Evolutionary conservation across 164 flowering plant species (phyloP).

Genomic region (Vitis rotundifolia): DNA sequence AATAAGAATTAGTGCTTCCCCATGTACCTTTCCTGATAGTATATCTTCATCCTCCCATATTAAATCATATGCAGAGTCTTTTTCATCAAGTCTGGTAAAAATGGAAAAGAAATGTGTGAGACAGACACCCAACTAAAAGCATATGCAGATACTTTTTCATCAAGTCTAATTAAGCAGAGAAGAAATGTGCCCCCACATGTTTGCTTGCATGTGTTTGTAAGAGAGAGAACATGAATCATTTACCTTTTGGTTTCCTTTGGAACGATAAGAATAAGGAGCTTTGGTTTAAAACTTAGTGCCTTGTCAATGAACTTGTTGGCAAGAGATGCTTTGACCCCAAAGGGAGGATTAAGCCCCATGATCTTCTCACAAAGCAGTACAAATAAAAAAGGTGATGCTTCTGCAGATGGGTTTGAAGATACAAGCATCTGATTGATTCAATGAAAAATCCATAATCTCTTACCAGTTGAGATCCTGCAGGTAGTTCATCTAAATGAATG

Average conservation of each 20-base stretch:
- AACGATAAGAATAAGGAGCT: slow-evolving; percentile 83
- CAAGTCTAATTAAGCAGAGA: slow-evolving; percentile 14
- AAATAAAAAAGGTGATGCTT: not conserved
- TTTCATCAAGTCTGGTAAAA: slow-evolving; percentile 61
- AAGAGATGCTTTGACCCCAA: slow-evolving; percentile 67
- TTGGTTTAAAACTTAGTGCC: slow-evolving; percentile 89
- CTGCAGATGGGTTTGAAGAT: not conserved
- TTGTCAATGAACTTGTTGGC: slow-evolving; percentile 80
- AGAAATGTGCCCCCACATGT: no score
- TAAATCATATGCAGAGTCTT: slow-evolving; percentile 52
- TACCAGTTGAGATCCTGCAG: slow-evolving; percentile 14
- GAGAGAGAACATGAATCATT: not conserved
- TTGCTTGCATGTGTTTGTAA: no score
- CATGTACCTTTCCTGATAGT: slow-evolving; percentile 65
- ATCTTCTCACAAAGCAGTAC: slow-evolving; percentile 40
- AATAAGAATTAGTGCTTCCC: not conserved
- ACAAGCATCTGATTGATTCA: not conserved
- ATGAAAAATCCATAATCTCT: not conserved
- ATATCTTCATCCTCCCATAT: slow-evolving; percentile 65
- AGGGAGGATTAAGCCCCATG: slow-evolving; percentile 93
- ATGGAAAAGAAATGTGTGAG: not conserved
- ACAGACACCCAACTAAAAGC: slow-evolving; percentile 15
- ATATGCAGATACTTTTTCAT: slow-evolving; percentile 6
- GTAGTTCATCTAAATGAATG: slow-evolving; percentile 7
- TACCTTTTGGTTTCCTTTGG: slow-evolving; percentile 87